Conservation (phyloP, 179 eudicot species). For the Gypsophila paniculata region DNA sequence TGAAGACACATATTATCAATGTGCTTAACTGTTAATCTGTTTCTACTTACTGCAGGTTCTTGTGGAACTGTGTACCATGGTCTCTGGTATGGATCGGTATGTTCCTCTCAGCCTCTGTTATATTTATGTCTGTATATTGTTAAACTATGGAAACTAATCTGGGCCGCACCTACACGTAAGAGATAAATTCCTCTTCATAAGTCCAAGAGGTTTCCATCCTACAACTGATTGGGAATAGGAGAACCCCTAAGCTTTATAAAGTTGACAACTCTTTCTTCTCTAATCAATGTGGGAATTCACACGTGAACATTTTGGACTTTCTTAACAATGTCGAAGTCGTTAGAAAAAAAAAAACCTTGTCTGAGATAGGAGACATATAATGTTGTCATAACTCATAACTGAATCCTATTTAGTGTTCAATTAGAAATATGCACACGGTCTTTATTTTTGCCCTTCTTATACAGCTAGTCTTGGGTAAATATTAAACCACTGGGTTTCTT, state of each 20-base stretch:
- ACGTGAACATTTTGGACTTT: too few species aligned
- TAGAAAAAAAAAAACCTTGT: not conserved
- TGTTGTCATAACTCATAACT: not conserved
- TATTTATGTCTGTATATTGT: not conserved
- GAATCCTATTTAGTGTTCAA: not conserved
- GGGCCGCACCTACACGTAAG: too few species aligned
- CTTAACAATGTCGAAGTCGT: not conserved
- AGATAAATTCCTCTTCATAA: too few species aligned
- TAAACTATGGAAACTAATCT: too few species aligned
- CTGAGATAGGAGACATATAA: not conserved
- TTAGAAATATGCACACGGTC: not conserved
- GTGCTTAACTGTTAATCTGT: constrained; percentile 12
- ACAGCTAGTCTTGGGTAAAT: constrained; percentile 1
- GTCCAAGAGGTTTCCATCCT: too few species aligned
- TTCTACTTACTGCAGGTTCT: constrained; percentile 51
- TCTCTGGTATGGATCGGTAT: constrained; percentile 94
- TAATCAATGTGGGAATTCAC: too few species aligned
- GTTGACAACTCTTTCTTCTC: too few species aligned
- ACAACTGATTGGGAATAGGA: too few species aligned
- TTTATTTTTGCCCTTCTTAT: not conserved
- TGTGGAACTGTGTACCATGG: constrained; percentile 92
- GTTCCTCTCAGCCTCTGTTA: constrained; percentile 32
- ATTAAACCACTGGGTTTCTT: not conserved
- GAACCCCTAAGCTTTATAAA: too few species aligned
- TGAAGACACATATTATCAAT: not conserved